Base-by-base conservation (phyloP, 148 eudicot genomes). In the Spergularia marina region DNA sequence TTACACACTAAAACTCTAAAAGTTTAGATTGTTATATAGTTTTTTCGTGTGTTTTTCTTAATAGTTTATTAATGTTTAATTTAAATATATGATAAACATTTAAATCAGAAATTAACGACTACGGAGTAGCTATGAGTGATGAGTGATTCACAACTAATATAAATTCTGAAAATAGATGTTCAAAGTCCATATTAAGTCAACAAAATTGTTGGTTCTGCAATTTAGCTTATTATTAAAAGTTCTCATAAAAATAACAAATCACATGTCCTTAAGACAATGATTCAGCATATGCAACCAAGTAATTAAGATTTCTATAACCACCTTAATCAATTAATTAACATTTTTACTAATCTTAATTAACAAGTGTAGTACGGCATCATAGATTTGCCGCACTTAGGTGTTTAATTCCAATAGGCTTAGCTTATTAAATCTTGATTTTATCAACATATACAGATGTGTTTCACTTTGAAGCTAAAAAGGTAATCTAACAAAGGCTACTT, bases 361-460 rank as follows among this genome's bases (percentile, higher is more conserved):
- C 75, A 64, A 71, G 65, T 71, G 63, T 14, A 17, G 64, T 81
- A 65, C 70, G 69, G 40, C 68, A 25, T 7, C 58, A 67, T 77
- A 59, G 56, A 77, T 77, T 30, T 68, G 25, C 61, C 47, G 39
- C 5, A 23, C 72, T 41, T 76, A 87, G 79, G 23, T 83, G 90
- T 74, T 78, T 7, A 30, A 34, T 59, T n/a, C 4, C 23, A 55
- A 79, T 82, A 77, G 76, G 85, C 41, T 12, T 7, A 65, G 85
- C 41, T 12, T 7, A 65, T 34, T 62, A 5, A 21, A 63, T 5
- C 25, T 59, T 52, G 53, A 54, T 53, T 78, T 64, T 55, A 65
- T 65, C 13, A 71, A 49, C 68, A 36, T 21, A 18, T 55, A 44
- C 56, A 40, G 70, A 44, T 70, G 53, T 30, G 64, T 15, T 25